Base-by-base conservation (phyloP, 2,329 filamentous ascomycete species). In the Pyrenochaeta sp. region DNA sequence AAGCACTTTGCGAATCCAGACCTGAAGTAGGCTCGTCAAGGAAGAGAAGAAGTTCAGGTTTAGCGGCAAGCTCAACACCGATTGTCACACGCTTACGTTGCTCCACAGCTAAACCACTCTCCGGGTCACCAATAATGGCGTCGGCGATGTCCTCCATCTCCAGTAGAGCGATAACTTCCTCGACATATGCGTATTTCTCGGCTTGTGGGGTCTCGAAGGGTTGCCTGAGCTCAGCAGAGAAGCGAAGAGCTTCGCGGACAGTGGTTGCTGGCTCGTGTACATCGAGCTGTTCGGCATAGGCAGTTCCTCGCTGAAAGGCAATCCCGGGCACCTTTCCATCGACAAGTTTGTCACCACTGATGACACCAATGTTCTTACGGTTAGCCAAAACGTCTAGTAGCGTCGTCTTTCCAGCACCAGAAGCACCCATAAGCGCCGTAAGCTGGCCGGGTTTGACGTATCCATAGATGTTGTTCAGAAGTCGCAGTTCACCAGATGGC, bases 351-450 rank as follows among this genome's bases (percentile, higher is more conserved):
- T 86, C 81, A 28, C 85, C 85, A 22, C 71, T 72, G 36, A 87
- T 81, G 4, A 85, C 81, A 53, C 85, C 84, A 48, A 86, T 83
- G 52, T 81, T 86, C 68, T 84, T 85, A 42, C 85, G 73, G 4
- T 79, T 74, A 1, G 85, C 84, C 8, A 95, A 75, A 1, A 93
- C 88, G 60, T 96, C 89, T 3, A 96, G 76, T 0, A 95, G 75
- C 0, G 90, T 95, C 0, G 90, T 94, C 74, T 96, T 96, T 35
- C 90, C 90, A 4, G 90, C 90, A n/a, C 82, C 82, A 3, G 78
- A 81, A 3, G 67, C 69, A 14, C 69, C 67, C 67, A 71, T 72
- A 18, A 73, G 58, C 1, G 75, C 77, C 3, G 76, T 83, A 10
- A 83, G 68, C 6, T 77, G 78, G 0, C 80, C 81, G 4, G 81